Base-by-base conservation (phyloP, 148 eudicot species). In the Diospyros kaki region DNA sequence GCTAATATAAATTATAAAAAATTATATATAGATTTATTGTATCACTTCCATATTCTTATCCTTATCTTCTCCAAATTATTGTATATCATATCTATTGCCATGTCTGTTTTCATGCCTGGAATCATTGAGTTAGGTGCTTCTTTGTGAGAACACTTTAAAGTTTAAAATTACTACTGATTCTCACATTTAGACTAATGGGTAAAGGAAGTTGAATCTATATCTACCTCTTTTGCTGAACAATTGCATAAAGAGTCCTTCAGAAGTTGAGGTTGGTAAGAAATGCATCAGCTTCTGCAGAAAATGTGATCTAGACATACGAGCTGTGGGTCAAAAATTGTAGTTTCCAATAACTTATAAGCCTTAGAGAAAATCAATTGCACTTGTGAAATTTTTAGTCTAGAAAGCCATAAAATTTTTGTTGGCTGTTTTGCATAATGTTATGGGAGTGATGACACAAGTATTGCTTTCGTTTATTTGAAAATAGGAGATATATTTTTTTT, bases 381-480 rank as follows among this genome's bases (percentile, higher is more conserved):
- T 62, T 39, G 44, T n/a, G 59, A 18, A 52, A 9, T 44, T 59
- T 4, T 43, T 45, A 60, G 54, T 58, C 7, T 45, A 54, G 65
- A 44, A 58, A 44, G 64, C 38, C 58, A 58, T 4, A 56, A 41
- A 6, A 41, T 5, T 3, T 42, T 18, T 13, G 18, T 59, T 7
- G 10, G 45, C 13, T 15, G 4, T n/a, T 54, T 3, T 3, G 28
- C 13, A 12, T 41, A 42, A 71, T 55, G 59, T 41, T 55, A 4
- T 40, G 62, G 28, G 14, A 15, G 50, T 17, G 48, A 71, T 71
- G 63, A 69, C 42, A 69, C 4, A 4, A 10, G 18, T 28, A 13
- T 5, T 38, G 60, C 66, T 59, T 59, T 72, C 64, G 44, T 71
- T 59, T 45, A n/a, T 59, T 72, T 59, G 39, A 53, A 28, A n/a